Evolutionary conservation across 371 early-diverging fungal species (phyloP), one percentile per base, ranked within the genome.

Genomic region (Lichtheimia ramosa): DNA sequence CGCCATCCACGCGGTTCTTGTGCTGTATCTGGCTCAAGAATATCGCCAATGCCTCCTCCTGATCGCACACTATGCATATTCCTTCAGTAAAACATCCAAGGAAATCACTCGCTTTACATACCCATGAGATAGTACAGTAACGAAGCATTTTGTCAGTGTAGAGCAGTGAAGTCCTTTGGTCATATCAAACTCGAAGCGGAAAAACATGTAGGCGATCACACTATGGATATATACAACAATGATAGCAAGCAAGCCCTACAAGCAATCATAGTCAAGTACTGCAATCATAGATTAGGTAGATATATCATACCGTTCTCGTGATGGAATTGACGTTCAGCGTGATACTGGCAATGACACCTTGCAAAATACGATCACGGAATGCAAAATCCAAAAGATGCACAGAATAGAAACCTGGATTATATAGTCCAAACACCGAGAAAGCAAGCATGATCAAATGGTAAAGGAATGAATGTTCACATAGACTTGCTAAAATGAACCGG

Each of bases 301-400:
- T 51, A 14, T 48, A 46, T 40, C 62, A 56, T 69, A 69, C 75
- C 14, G 85, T 84, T 54, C 77, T 66, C 18, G 82, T 70, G 16
- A 84, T 71, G 1, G 85, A 82, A 50, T 66, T 75, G 27, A 77
- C 70, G 56, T 84, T 84, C 49, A 84, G 43, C 3, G 85, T 82
- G 14, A 84, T 77, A 54, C 80, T 79, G 2, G 79, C 67, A 58
- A 84, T 83, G 54, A 84, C 84, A n/a, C 83, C 85, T 53, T 84
- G 85, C 25, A 84, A 54, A 12, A 81, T 75, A 27, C 76, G 75
- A 62, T 84, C 85, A 14, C 85, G 66, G 63, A 77, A 84, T n/a
- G 82, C 69, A 64, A 82, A 82, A 51, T 84, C 85, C n/a, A 84
- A 50, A 28, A 84, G 51, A 58, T 84, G 85, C 14, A 79, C 48